Base-by-base conservation (phyloP, 2,329 filamentous ascomycete genomes). In the Xylariaceae sp. region DNA sequence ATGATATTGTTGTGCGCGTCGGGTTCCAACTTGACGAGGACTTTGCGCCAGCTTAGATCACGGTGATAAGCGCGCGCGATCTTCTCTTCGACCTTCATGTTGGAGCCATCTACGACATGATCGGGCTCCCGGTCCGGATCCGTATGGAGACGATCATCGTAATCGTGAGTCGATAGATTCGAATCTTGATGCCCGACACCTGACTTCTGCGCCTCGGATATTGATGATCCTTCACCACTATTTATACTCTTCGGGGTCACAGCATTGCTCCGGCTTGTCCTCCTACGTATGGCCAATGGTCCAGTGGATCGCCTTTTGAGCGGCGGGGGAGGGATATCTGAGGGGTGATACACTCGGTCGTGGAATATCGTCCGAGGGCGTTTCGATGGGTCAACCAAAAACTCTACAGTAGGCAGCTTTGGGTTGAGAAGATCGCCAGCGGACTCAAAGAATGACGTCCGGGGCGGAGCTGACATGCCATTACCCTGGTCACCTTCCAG, bases 1-100 rank as follows among this genome's bases (percentile, higher is more conserved):
- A 97, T 86, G 55, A 98, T 95, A 66, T 98, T 98, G 68, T 98
- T 98, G 70, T 98, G 93, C 0, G 93, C 93, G 67, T 98, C 93
- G 0, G 93, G 93, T 63, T 98, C 92, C 2, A 98, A 75, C 43
- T 93, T 86, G 12, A 98, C 93, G 4, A 98, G 79, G 1, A 98
- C 93, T 64, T 98, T 98, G 37, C 93, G 86, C 93, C 93, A 98
- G 2, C 88, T 88, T 17, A 98, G 70, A 52, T 89, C 89, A 11
- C 83, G 82, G 65, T 98, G 93, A 68, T 98, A 98, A 12, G 90
- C 93, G 37, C 93, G 81, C 2, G 93, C 93, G 55, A 98, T 98
- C 68, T 96, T 97, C 66, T 98, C 93, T 66, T 98, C 93, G 1
- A 97, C 90, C 52, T 87, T 88, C 82, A 97, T 91, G 52, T 71